phyloP scores from a whole-genome alignment of 2,329 filamentous ascomycete species.

The Aulographum hederae region DNA sequence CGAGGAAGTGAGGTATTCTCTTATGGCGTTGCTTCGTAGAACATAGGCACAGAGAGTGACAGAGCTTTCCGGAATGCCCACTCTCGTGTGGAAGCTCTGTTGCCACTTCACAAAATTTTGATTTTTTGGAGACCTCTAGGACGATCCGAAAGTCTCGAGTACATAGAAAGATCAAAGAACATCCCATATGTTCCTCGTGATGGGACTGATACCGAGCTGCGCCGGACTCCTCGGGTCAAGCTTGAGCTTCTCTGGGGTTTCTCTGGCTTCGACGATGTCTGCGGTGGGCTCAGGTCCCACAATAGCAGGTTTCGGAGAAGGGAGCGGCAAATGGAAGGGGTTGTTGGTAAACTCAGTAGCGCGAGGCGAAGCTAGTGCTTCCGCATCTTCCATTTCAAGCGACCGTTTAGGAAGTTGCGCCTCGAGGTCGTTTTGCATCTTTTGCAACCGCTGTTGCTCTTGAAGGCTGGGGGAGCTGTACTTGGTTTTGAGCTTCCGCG shows the following conservation, averaged over 20 bases:
- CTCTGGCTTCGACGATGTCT: no score
- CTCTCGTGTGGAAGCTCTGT: no score
- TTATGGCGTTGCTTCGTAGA: no score
- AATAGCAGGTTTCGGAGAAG: no score
- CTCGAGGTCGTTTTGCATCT: constrained; percentile 20
- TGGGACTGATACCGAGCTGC: constrained; percentile 55
- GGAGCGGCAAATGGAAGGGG: constrained; percentile 17
- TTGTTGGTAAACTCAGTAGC: constrained; percentile 51
- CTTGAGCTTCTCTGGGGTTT: constrained; percentile 12
- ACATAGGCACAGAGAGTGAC: no score
- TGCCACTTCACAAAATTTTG: no score
- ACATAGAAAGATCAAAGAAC: constrained; percentile 36
- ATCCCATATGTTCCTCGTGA: constrained; percentile 62
- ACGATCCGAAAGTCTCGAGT: no score
- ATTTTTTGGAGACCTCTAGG: no score
- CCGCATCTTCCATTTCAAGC: constrained; percentile 17
- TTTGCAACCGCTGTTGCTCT: constrained; percentile 18
- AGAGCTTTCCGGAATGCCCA: no score
- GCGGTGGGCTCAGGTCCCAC: constrained; percentile 11
- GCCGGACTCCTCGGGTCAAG: constrained; percentile 58
- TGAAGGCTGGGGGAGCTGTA: constrained; percentile 21
- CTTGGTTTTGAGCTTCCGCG: constrained; percentile 12
- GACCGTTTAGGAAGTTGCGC: constrained; percentile 14
- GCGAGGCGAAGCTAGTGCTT: constrained; percentile 51
- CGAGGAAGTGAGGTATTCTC: no score